Conservation (phyloP, 139 green algal genomes). For the Diplosphaera chodatii region DNA sequence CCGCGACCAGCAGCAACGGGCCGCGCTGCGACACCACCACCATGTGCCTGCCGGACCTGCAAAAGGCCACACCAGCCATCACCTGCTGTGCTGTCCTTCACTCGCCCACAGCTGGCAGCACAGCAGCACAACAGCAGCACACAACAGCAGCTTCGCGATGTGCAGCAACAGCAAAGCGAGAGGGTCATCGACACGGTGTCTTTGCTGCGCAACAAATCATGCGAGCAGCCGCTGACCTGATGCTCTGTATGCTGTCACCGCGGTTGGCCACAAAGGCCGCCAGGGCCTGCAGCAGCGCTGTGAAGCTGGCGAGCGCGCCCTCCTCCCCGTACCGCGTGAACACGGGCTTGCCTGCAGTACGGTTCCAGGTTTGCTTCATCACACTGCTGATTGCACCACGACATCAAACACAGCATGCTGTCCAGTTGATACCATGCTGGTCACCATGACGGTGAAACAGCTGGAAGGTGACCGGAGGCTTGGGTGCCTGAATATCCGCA, state of each 20-base stretch:
- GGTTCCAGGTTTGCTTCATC: too few species aligned
- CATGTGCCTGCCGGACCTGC: conserved; percentile 42
- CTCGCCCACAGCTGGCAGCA: too few species aligned
- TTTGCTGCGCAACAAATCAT: not conserved
- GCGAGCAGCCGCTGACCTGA: not conserved
- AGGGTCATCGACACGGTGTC: not conserved
- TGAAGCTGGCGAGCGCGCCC: conserved; percentile 53
- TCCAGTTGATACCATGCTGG: too few species aligned
- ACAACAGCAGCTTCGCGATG: too few species aligned
- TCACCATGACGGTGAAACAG: too few species aligned
- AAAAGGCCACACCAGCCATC: not conserved
- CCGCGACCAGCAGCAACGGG: conserved; percentile 59
- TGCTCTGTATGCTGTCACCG: conserved; percentile 9
- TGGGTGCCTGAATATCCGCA: too few species aligned
- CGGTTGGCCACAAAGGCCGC: conserved; percentile 40
- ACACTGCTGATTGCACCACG: too few species aligned
- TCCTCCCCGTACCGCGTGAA: conserved; percentile 64
- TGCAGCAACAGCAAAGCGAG: not conserved
- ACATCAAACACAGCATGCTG: too few species aligned
- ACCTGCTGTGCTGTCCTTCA: too few species aligned
- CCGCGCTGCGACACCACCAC: conserved; percentile 59
- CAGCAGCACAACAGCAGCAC: too few species aligned
- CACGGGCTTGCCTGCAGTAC: conserved; percentile 76
- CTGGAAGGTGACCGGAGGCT: too few species aligned
- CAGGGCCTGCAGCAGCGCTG: conserved; percentile 58